Evolutionary conservation across 2,329 filamentous ascomycete genomes (phyloP).

Genomic region (Talaromyces sp.): DNA sequence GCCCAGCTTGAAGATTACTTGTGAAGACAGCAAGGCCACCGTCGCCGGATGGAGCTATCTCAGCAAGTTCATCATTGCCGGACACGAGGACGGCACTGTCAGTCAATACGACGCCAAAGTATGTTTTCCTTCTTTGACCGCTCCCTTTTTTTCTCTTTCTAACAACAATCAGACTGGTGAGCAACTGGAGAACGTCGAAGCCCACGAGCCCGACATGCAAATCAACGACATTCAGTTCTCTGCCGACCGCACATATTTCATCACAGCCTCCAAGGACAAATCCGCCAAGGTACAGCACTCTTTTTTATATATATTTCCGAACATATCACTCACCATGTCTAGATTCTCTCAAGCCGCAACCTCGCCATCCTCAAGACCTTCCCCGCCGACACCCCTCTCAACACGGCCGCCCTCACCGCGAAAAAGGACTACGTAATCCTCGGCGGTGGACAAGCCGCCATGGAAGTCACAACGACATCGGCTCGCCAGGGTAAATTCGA

Average conservation of each 20-base stretch:
- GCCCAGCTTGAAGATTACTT: conserved; percentile 78
- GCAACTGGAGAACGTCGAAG: conserved; percentile 69
- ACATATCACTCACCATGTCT: not conserved
- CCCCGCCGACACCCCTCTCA: conserved; percentile 84
- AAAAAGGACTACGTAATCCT: conserved; percentile 98
- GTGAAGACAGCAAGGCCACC: conserved; percentile 92
- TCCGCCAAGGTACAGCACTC: conserved; percentile 88
- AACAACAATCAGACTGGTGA: conserved; percentile 60
- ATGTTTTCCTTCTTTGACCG: conserved; percentile 10
- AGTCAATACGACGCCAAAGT: conserved; percentile 89
- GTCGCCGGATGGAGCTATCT: conserved; percentile 96
- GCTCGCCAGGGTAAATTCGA: conserved; percentile 98
- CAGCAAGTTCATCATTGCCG: conserved; percentile 92
- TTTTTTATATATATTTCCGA: too few species aligned
- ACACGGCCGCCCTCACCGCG: conserved; percentile 87
- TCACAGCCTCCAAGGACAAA: conserved; percentile 98
- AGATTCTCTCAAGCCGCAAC: conserved; percentile 78
- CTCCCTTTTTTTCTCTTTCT: conserved; percentile 5
- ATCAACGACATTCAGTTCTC: conserved; percentile 97
- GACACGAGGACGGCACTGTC: conserved; percentile 92
- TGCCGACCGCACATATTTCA: conserved; percentile 90
- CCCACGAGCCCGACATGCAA: conserved; percentile 75
- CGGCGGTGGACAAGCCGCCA: conserved; percentile 94
- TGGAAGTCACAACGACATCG: conserved; percentile 95
- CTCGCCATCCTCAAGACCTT: conserved; percentile 93